Evolutionary conservation across 2,329 filamentous ascomycete genomes (phyloP), one percentile per base, ranked within the genome.

Genomic region (Aspergillus intermedius): DNA sequence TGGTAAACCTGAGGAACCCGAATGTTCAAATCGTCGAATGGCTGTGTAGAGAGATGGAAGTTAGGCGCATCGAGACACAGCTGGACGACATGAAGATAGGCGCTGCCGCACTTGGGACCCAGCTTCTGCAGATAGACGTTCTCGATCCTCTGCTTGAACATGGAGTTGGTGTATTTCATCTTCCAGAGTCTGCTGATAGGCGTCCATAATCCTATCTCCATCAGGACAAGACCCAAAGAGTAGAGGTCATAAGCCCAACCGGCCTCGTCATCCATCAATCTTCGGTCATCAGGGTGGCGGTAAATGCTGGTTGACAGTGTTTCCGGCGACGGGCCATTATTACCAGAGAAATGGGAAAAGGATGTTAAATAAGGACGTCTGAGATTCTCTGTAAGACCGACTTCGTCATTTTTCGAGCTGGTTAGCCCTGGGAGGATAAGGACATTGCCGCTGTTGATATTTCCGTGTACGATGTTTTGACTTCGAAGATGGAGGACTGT

Each of bases 391-490:
- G 60, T 65, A 59, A 64, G 60, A 41, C 60, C 65, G 37, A 60
- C 63, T 51, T 65, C 71, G 53, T 67, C 60, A 47, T 62, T 57
- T 42, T 57, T 57, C 3, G 64, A 58, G 42, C 60, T 63, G n/a
- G 60, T 64, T 13, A 64, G 52, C 4, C 63, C 68, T 2, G 65
- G 74, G 47, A 82, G 79, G 28, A 84, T 77, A 13, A 84, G 67
- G 23, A 84, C 73, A 57, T 83, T 84, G 62, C 75, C 80, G 66
- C 81, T 83, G 63, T 82, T 84, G 57, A 85, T 77, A 55, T 83
- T 81, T 44, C 81, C 78, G 64, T 84, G 82, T 5, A 77, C 72
- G 15, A 80, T 66, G 37, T 77, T 75, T 50, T 78, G 75, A 35
- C 73, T 75, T 63, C 83, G 75, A 28, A 84, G 64, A 48, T 79